Conservation (phyloP, 345 rosid genomes). For the Mercurialis annua region DNA sequence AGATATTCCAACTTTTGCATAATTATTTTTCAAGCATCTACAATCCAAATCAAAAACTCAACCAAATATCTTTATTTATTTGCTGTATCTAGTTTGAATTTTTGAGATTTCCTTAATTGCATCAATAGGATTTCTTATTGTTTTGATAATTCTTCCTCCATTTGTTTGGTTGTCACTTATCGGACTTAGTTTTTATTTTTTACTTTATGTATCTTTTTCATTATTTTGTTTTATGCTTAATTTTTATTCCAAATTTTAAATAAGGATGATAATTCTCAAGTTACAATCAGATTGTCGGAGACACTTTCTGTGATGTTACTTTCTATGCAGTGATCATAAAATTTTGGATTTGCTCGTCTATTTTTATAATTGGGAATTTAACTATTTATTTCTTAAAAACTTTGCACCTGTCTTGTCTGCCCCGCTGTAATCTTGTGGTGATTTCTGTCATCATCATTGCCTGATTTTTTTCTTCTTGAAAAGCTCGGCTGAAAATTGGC, state of each 20-base stretch:
- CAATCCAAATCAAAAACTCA: constrained; percentile 24
- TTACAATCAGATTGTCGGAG: neutral
- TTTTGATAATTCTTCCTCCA: no score
- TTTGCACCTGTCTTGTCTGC: neutral
- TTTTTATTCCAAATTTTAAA: no score
- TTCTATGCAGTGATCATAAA: constrained; percentile 1
- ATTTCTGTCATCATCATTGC: neutral
- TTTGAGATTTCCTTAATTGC: neutral
- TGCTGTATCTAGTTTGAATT: neutral
- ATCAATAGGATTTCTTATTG: neutral
- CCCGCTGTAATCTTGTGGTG: neutral
- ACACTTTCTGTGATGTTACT: neutral
- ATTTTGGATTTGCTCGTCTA: neutral
- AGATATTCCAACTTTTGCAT: no score
- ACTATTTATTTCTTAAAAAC: neutral
- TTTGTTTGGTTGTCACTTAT: neutral
- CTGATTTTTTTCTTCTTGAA: no score
- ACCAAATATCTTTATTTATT: neutral
- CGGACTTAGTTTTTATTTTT: neutral
- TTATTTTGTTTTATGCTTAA: neutral
- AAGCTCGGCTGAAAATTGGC: no score
- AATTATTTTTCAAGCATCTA: constrained; percentile 51
- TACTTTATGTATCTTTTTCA: neutral
- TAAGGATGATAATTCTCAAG: neutral
- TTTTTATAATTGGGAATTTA: neutral